Base-by-base conservation (phyloP, 164 flowering plant species). In the Piper longum region DNA sequence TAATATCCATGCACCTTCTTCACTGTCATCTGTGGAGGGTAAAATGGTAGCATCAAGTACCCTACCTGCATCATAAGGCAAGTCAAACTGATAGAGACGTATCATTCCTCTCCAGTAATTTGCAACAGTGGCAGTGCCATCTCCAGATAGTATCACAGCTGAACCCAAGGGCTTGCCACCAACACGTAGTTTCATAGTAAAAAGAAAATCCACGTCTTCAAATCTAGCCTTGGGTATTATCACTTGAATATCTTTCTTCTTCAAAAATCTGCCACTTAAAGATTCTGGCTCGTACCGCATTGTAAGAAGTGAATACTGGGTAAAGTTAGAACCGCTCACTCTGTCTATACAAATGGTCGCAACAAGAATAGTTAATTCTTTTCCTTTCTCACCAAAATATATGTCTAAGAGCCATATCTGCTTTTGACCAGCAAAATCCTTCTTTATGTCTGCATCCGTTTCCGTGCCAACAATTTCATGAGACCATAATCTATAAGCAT, bases 111-210 rank as follows among this genome's bases (percentile, higher is more conserved):
- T 76, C 75, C 79, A 78, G 64, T 80, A 85, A 72, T 81, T 71
- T 54, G 90, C 78, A 16, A 92, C 90, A 13, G 96, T 92, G 45
- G 98, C 93, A 68, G 91, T 89, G 67, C 98, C 98, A 76, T 92
- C 98, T 65, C 91, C 87, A 74, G 96, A 88, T 66, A 92, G 83
- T 72, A 92, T 82, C 40, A 85, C 56, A 61, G 80, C 74, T 16
- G 98, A 92, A 58, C 98, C 98, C 64, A 88, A 77, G 69, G 98
- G 98, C 77, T 83, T 92, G 59, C 98, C 98, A 41, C 98, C 98
- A 16, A 81, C 74, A 16, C 91, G 81, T 45, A 92, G 80, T 72
- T 75, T 84, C 96, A 92, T 89, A 19, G 93, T 86, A 62, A 89
- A 85, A 68, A 89, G 79, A 68, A 81, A 82, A 36, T 88, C 85